These are phyloP conservation scores for Aspergillus baeticus DNA, from an alignment of 495 filamentous ascomycete genomes.

Conservation along the genomic window DNA sequence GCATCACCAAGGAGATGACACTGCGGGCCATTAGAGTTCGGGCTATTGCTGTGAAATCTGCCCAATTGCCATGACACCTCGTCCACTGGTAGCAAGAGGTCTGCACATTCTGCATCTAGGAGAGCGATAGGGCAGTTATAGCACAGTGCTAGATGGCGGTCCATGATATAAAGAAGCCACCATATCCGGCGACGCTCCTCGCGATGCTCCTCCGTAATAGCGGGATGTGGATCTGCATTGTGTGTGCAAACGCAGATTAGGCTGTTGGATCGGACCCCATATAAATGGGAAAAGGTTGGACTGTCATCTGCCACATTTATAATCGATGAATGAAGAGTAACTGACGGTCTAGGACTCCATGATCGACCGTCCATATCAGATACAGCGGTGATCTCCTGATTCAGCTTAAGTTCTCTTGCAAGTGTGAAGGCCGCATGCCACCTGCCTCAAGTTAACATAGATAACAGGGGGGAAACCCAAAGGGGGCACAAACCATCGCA, in stretches of 20 bases:
- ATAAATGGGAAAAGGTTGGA: conserved; percentile 38
- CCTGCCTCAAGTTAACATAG: conserved; percentile 44
- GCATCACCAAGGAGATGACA: conserved; percentile 45
- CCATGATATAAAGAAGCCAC: conserved; percentile 86
- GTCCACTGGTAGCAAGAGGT: conserved; percentile 81
- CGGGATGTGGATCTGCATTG: conserved; percentile 30
- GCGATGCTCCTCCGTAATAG: conserved; percentile 73
- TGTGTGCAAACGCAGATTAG: conserved; percentile 42
- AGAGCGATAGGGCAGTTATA: conserved; percentile 83
- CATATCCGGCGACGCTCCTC: conserved; percentile 84
- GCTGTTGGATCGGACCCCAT: too few species aligned
- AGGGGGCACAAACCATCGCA: conserved; percentile 63
- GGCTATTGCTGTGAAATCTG: conserved; percentile 62
- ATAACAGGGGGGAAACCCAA: neutral
- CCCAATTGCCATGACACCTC: conserved; percentile 87
- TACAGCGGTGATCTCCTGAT: conserved; percentile 87
- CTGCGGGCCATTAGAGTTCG: conserved; percentile 48
- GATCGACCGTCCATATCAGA: too few species aligned
- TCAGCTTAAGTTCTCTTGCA: conserved; percentile 87
- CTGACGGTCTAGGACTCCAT: conserved; percentile 48
- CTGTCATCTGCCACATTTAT: conserved; percentile 44
- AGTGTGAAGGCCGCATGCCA: conserved; percentile 95
- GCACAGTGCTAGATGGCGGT: conserved; percentile 81
- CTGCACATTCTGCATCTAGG: conserved; percentile 81
- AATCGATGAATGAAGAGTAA: conserved; percentile 36